Base-by-base conservation (phyloP, 2,329 filamentous ascomycete species). In the Ambrosiella beaveri region DNA sequence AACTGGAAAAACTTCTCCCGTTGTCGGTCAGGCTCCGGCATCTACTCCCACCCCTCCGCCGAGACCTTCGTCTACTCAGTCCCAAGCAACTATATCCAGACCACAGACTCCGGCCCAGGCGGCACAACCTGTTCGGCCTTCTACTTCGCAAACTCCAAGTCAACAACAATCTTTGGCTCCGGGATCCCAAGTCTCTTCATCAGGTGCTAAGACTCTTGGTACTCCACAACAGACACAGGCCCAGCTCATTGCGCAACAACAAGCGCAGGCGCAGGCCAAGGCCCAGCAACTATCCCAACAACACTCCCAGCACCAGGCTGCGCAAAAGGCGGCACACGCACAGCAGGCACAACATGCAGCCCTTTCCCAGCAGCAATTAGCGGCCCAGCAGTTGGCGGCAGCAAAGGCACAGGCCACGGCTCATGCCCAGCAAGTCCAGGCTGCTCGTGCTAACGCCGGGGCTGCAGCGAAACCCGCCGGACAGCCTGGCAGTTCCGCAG, bases 181-280 rank as follows among this genome's bases (percentile, higher is more conserved):
- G 36, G 17, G 8, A 35, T 13, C 47, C 19, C 8, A n/a, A 11
- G 27, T 36, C 47, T n/a, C 15, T 49, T 27, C 27, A 27, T 27
- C 27, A 27, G 27, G 27, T 27, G 27, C 27, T 27, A 27, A 27
- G 3, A 27, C 27, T 27, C 27, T 4, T 4, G 27, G 27, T 27
- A 27, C 27, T 27, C 27, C 3, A 4, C 27, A 27, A 4, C 27
- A 27, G 27, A 41, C 52, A 3, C 52, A 54, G 15, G 13, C 19
- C 4, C 52, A 54, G 52, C 9, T 54, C 6, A 39, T 54, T 19
- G 56, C 56, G 8, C 56, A 58, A 35, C 40, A 41, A 37, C 38
- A 53, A 39, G 57, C 57, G 7, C 57, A 58, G 39, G 41, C 44
- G 39, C 57, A 58, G 40, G 51, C 57, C 13, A 58, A 54, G 51